Evolutionary conservation across 1,139 yeast species (phyloP).

Genomic region (Blastobotrys persicus): DNA sequence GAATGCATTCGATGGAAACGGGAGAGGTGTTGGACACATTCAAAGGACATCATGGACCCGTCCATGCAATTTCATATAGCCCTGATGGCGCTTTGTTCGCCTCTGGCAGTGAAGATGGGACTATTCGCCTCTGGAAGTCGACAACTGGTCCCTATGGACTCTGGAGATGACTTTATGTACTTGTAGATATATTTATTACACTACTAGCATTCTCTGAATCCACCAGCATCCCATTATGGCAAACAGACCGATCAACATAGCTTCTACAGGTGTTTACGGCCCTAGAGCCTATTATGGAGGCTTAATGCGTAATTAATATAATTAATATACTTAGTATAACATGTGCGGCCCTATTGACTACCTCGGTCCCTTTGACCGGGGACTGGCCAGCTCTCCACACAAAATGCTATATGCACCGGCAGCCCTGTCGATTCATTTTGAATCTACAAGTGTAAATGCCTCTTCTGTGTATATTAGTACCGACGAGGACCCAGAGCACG

Average conservation of each 20-base stretch:
- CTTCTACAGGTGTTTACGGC: no score
- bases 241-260: no score
- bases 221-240: neutral
- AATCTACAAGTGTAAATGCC: neutral
- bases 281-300: no score
- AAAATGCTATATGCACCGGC: conserved; percentile 5
- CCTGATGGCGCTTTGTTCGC: conserved; percentile 46
- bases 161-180: conserved; percentile 27
- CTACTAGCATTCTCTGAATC: neutral
- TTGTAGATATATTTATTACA: neutral
- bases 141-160: conserved; percentile 37
- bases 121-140: conserved; percentile 59
- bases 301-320: no score
- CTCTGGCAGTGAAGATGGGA: conserved; percentile 69
- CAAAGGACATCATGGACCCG: conserved; percentile 42
- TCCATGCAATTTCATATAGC: conserved; percentile 37
- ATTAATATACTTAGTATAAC: no score
- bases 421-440: conserved; percentile 4
- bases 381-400: no score
- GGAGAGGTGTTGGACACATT: conserved; percentile 33
- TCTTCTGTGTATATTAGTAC: conserved; percentile 3
- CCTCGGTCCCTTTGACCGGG: no score
- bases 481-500: neutral
- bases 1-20: conserved; percentile 35
- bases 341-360: no score